Percentiles rank a stretch among this genome's conserved stretches.
phyloP scores from a whole-genome alignment of 176 grass and related monocot species.

The Oryza rufipogon region DNA sequence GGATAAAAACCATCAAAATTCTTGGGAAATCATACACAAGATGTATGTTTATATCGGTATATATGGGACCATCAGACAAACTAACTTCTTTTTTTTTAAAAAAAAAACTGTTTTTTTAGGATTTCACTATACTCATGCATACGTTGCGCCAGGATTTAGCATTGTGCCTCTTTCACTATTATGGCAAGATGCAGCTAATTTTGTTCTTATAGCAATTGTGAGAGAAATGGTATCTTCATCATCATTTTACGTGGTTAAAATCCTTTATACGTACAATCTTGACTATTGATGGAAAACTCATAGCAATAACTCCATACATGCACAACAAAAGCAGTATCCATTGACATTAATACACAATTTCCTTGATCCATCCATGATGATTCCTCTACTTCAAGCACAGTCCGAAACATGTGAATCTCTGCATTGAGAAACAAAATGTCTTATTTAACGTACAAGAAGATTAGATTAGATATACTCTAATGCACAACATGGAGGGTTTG shows the following conservation, averaged over 20 bases:
- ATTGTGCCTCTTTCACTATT: not conserved
- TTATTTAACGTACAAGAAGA: not conserved
- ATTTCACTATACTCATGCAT: too few relatives aligned
- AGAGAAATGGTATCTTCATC: not conserved
- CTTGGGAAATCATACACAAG: too few relatives aligned
- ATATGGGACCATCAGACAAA: not conserved
- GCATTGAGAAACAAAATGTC: not conserved
- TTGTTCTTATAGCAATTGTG: not conserved
- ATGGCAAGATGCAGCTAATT: not conserved
- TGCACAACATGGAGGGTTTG: not conserved
- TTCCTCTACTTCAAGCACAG: not conserved
- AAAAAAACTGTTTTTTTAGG: too few relatives aligned
- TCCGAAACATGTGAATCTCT: constrained; percentile 37
- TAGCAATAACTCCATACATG: not conserved
- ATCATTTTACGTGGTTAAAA: not conserved
- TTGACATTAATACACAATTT: not conserved
- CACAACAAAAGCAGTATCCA: not conserved
- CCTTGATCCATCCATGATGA: not conserved
- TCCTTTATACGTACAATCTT: not conserved
- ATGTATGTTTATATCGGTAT: too few relatives aligned
- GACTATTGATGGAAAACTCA: too few relatives aligned
- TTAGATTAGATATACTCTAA: not conserved
- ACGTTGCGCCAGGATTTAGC: not conserved
- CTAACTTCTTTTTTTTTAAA: too few relatives aligned
- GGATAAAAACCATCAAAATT: too few relatives aligned